Conservation (phyloP, 768 basidiomycete genomes). For the Fistulinella prunicolor region DNA sequence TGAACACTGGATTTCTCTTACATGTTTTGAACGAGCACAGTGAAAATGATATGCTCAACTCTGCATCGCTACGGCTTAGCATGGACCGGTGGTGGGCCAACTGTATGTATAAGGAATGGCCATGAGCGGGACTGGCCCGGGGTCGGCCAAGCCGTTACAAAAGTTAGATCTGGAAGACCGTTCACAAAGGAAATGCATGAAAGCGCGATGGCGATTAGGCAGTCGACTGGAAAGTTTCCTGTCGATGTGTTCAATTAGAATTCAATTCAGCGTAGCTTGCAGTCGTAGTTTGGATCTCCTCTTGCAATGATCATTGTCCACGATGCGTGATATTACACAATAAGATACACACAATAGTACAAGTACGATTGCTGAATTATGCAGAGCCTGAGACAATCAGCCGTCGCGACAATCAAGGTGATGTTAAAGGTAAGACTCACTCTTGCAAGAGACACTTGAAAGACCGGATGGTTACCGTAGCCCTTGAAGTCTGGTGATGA, state of each 20-base stretch:
- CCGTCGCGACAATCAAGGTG: neutral
- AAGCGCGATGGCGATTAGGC: conserved; percentile 42
- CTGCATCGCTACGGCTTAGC: conserved; percentile 47
- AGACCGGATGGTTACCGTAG: conserved; percentile 26
- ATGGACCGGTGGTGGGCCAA: conserved; percentile 82
- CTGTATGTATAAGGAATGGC: conserved; percentile 65
- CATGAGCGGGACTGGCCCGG: conserved; percentile 50
- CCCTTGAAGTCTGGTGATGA: conserved; percentile 48
- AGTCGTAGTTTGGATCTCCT: neutral
- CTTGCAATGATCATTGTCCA: neutral
- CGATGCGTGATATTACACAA: conserved; percentile 10
- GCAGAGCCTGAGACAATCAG: conserved; percentile 3
- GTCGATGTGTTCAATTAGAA: neutral
- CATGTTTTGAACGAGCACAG: conserved; percentile 71
- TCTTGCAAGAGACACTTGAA: too few relatives aligned
- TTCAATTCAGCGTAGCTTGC: neutral
- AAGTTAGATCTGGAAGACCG: conserved; percentile 44
- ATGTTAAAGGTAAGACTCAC: conserved; percentile 8
- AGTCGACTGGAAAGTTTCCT: conserved; percentile 15
- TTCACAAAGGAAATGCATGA: conserved; percentile 62
- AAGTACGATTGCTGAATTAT: neutral
- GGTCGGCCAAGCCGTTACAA: conserved; percentile 47
- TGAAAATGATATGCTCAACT: conserved; percentile 50
- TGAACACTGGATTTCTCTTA: conserved; percentile 65
- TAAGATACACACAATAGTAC: conserved; percentile 11